Percentiles rank a stretch among this genome's conserved stretches.
phyloP scores from a whole-genome alignment of 1,284 basidiomycete genomes.

The Phellinidium pouzarii region DNA sequence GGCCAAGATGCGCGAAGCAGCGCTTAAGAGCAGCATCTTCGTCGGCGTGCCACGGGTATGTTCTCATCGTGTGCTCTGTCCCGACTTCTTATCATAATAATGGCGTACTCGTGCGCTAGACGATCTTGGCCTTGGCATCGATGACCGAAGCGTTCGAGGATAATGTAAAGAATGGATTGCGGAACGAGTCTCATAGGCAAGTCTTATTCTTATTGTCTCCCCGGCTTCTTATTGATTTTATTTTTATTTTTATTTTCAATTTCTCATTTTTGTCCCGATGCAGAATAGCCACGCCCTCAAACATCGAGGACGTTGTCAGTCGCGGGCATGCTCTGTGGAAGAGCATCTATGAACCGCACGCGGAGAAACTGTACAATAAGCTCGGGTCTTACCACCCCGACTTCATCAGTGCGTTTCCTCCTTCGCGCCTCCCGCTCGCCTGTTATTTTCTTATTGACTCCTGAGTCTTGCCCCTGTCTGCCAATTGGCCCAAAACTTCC shows the following conservation, averaged over 20 bases:
- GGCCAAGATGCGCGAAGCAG: slow-evolving; percentile 86
- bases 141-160: slow-evolving; percentile 70
- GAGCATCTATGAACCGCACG: slow-evolving; percentile 88
- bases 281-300: slow-evolving; percentile 57
- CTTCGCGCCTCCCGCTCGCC: slow-evolving; percentile 25
- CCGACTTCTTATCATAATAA: too few relatives aligned
- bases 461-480: neutral
- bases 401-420: slow-evolving; percentile 64
- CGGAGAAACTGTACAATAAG: slow-evolving; percentile 84
- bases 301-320: slow-evolving; percentile 57
- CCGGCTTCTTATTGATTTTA: neutral
- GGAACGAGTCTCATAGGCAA: slow-evolving; percentile 63
- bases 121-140: slow-evolving; percentile 77
- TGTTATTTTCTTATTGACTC: neutral
- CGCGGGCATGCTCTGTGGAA: slow-evolving; percentile 78
- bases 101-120: slow-evolving; percentile 34
- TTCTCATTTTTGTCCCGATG: slow-evolving; percentile 5
- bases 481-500: neutral
- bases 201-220: slow-evolving; percentile 18
- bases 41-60: slow-evolving; percentile 85
- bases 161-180: slow-evolving; percentile 67
- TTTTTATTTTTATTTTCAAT: neutral
- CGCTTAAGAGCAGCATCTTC: slow-evolving; percentile 90
- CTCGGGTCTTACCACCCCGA: slow-evolving; percentile 81
- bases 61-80: slow-evolving; percentile 2